Evolutionary conservation across 2,329 filamentous ascomycete species (phyloP), one percentile per base, ranked within the genome.

Genomic region (Claviceps pazoutovae): DNA sequence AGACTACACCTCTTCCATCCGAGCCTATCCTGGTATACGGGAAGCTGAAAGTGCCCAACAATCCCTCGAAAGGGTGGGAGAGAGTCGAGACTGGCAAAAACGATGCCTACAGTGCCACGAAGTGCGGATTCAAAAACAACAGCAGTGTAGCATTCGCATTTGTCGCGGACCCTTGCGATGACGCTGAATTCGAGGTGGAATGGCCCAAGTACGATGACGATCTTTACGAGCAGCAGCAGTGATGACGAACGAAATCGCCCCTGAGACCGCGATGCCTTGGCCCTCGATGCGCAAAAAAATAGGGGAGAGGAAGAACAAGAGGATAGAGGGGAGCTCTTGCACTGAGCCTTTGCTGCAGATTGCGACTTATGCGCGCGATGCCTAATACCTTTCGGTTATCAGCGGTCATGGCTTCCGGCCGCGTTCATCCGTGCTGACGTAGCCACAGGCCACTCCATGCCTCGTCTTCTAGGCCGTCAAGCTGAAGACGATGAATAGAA

Each of bases 61-160:
- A 80, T 48, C 64, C 70, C 2, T 61, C 64, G 0, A 63, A 67
- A 19, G 77, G 76, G 6, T 81, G 77, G 77, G 72, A 66, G 57
- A 64, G 64, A 23, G 63, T 81, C 11, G 64, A 68, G 2, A 61
- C 68, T 2, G 59, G 62, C 5, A 60, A 63, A 1, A 56, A 61
- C 0, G 66, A 66, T 2, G 57, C 54, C 0, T 69, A 71, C 50
- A 74, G 68, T 0, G 68, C 74, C 0, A 61, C 63, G 0, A 66
- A 63, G 43, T 67, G 71, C 52, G 71, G 70, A 0, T 48, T 80
- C 11, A 68, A 70, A 55, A 69, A 79, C 34, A 73, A 73, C 39
- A 66, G 65, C 52, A 64, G 71, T 0, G 61, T 80, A 16, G 76
- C 76, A 0, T 79, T 81, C 60, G 62, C 68, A 0, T 66, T 79